Evolutionary conservation across 139 green algal genomes (phyloP).

Genomic region (Ettlia oleoabundans): DNA sequence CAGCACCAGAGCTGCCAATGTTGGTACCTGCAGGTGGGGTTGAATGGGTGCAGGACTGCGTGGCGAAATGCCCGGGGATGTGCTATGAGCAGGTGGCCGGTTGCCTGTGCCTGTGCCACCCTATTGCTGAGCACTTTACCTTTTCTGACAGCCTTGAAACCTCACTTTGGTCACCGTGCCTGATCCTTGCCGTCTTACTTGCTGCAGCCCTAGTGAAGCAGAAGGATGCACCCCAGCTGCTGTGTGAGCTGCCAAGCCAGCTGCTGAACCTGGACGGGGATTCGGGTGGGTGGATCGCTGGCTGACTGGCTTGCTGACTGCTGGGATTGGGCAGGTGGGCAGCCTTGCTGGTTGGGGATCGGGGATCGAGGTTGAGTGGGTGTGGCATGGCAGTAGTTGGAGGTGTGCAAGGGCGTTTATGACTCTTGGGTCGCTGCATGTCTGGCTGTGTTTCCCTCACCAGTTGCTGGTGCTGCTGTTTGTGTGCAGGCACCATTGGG

Average conservation of each 20-base stretch:
- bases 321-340: too few relatives aligned
- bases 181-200: background rate
- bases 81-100: too few relatives aligned
- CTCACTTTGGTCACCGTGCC: background rate
- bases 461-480: too few relatives aligned
- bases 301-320: too few relatives aligned
- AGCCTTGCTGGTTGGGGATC: too few relatives aligned
- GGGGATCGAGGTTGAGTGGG: too few relatives aligned
- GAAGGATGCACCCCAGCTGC: background rate
- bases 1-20: background rate
- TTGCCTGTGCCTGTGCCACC: too few relatives aligned
- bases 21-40: background rate
- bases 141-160: too few relatives aligned
- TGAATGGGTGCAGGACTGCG: background rate
- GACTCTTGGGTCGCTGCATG: background rate
- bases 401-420: too few relatives aligned
- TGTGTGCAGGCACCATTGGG: background rate
- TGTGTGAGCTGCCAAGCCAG: constrained; percentile 13
- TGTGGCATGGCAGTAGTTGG: too few relatives aligned
- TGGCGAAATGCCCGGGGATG: background rate
- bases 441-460: background rate
- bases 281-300: constrained; percentile 3
- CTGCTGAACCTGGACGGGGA: constrained; percentile 6
- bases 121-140: too few relatives aligned
- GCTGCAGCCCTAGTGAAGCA: background rate